Evolutionary conservation across 164 flowering plant species (phyloP).

Genomic region (Vitis labrusca): DNA sequence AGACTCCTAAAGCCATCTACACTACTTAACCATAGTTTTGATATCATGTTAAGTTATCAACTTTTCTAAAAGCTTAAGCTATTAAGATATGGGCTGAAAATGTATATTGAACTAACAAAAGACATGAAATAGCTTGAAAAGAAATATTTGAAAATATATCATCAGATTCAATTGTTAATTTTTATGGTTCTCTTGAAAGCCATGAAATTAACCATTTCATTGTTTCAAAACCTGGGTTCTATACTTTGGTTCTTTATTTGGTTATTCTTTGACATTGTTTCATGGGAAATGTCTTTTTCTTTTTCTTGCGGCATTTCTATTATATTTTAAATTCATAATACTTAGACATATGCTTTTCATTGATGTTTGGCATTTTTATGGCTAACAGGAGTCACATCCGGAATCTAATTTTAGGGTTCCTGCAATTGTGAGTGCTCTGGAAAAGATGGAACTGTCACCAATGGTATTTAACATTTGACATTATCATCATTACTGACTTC

Average conservation of each 20-base stretch:
- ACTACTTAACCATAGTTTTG: too few relatives aligned
- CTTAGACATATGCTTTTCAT: background rate
- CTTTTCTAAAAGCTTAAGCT: too few relatives aligned
- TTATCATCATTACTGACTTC: too few relatives aligned
- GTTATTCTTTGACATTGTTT: background rate
- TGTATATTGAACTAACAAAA: too few relatives aligned
- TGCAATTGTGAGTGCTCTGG: conserved; percentile 72
- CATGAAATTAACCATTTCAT: too few relatives aligned
- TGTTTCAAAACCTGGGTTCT: too few relatives aligned
- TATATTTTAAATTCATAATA: background rate
- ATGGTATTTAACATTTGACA: conserved; percentile 41
- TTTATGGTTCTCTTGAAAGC: too few relatives aligned
- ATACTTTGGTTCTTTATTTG: background rate
- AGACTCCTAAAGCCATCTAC: accelerated
- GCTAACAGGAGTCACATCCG: conserved; percentile 78
- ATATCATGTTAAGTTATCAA: too few relatives aligned
- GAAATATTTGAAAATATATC: too few relatives aligned
- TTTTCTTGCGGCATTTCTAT: background rate
- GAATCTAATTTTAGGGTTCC: conserved; percentile 84
- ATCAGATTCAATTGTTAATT: too few relatives aligned
- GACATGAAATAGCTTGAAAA: too few relatives aligned
- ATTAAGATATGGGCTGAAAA: too few relatives aligned
- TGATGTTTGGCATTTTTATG: conserved; percentile 10
- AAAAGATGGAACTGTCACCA: conserved; percentile 67
- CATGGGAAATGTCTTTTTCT: background rate